Evolutionary conservation across 2,329 filamentous ascomycete genomes (phyloP).

Genomic region (Penicillium occitanis): DNA sequence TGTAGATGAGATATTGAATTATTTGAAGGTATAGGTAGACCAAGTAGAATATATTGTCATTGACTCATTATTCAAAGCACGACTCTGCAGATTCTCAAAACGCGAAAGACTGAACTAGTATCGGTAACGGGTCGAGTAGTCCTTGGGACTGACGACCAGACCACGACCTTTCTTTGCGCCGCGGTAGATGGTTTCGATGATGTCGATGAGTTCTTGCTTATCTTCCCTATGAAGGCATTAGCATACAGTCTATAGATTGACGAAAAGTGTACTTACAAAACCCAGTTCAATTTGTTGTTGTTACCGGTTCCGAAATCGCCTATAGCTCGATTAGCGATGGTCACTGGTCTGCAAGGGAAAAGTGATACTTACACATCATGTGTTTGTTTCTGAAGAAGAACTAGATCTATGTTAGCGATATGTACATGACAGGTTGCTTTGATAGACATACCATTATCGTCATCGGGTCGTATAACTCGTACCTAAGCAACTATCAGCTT

Average conservation of each 20-base stretch:
- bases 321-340: constrained; percentile 10
- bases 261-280: constrained; percentile 50
- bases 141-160: constrained; percentile 92
- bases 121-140: constrained; percentile 68
- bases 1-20: constrained; percentile 59
- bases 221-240: constrained; percentile 59
- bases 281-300: constrained; percentile 98
- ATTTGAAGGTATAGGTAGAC: constrained; percentile 23
- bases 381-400: constrained; percentile 98
- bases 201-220: constrained; percentile 98
- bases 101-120: constrained; percentile 48
- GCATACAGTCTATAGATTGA: not conserved
- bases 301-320: constrained; percentile 92
- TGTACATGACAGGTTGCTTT: not conserved
- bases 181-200: constrained; percentile 95
- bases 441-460: constrained; percentile 66
- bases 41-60: not conserved
- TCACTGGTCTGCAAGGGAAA: too few relatives aligned
- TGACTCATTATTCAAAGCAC: not conserved
- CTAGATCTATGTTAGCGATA: constrained; percentile 36
- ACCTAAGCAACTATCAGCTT: constrained; percentile 13
- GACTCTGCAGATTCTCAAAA: not conserved
- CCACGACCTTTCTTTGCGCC: constrained; percentile 98
- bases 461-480: constrained; percentile 64
- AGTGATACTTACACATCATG: constrained; percentile 60